These are phyloP conservation scores for Cercospora sesami DNA, from an alignment of 2,329 filamentous ascomycete genomes.

Conservation along the genomic window DNA sequence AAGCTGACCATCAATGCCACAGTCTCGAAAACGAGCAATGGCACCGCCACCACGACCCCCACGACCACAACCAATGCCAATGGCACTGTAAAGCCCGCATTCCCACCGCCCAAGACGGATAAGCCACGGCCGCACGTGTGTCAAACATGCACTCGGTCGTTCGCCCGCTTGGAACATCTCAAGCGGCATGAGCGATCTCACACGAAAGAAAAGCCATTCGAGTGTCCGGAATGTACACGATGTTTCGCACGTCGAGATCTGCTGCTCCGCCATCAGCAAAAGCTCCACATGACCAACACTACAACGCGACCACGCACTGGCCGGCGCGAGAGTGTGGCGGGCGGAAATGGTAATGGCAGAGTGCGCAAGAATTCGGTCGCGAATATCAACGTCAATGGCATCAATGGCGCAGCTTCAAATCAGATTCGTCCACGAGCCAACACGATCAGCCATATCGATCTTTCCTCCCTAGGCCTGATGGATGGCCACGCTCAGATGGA, in stretches of 20 bases:
- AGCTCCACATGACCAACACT: slow-evolving; percentile 90
- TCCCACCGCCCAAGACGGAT: slow-evolving; percentile 89
- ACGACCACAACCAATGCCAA: slow-evolving; percentile 16
- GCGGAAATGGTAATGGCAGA: slow-evolving; percentile 67
- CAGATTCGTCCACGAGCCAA: slow-evolving; percentile 85
- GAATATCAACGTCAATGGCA: slow-evolving; percentile 52
- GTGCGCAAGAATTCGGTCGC: slow-evolving; percentile 92
- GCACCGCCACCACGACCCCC: slow-evolving; percentile 17
- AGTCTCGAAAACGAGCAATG: slow-evolving; percentile 19
- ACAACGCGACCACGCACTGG: slow-evolving; percentile 79
- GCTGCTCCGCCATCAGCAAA: slow-evolving; percentile 93
- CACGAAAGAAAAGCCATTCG: slow-evolving; percentile 98
- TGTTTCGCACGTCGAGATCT: slow-evolving; percentile 94
- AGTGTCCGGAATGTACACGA: slow-evolving; percentile 89
- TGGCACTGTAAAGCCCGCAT: slow-evolving; percentile 42
- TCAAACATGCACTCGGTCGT: slow-evolving; percentile 84
- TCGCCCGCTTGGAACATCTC: slow-evolving; percentile 90
- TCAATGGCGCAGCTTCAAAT: slow-evolving; percentile 53
- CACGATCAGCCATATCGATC: slow-evolving; percentile 92
- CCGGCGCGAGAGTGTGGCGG: slow-evolving; percentile 82
- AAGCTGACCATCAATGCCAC: background rate
- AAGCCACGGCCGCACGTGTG: slow-evolving; percentile 96
- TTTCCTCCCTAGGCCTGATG: slow-evolving; percentile 62
- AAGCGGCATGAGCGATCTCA: slow-evolving; percentile 98
- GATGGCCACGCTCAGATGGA: slow-evolving; percentile 32